Evolutionary conservation across 352 stramenopile species (phyloP).

Genomic region (Pythium chondricola): DNA sequence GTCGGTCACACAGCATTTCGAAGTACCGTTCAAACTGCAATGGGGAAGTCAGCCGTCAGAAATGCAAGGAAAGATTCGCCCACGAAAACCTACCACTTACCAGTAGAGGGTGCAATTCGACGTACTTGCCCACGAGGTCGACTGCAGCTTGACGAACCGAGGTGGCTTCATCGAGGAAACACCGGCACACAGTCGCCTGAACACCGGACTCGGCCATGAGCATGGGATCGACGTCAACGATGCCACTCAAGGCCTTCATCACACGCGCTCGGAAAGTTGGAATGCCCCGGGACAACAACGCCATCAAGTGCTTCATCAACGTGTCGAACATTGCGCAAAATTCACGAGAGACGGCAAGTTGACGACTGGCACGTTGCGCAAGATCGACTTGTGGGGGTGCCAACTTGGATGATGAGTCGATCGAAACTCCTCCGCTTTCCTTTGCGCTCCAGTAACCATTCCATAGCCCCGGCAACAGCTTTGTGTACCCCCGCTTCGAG

Average conservation of each 20-base stretch:
- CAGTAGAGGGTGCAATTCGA: slow-evolving; percentile 62
- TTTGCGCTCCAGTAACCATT: slow-evolving; percentile 36
- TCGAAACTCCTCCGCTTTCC: slow-evolving; percentile 11
- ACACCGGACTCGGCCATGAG: slow-evolving; percentile 70
- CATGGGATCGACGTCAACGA: slow-evolving; percentile 82
- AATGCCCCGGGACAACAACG: slow-evolving; percentile 60
- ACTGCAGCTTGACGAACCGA: slow-evolving; percentile 81
- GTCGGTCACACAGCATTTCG: slow-evolving; percentile 55
- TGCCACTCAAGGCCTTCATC: slow-evolving; percentile 64
- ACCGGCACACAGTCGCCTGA: slow-evolving; percentile 45
- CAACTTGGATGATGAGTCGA: slow-evolving; percentile 40
- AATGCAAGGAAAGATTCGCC: too few species aligned
- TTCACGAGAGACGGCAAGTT: slow-evolving; percentile 42
- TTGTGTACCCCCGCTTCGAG: background rate
- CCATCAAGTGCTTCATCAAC: slow-evolving; percentile 70
- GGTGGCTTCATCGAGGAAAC: slow-evolving; percentile 70
- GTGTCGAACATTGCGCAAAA: slow-evolving; percentile 68
- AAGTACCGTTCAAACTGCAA: slow-evolving; percentile 79
- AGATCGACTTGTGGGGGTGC: slow-evolving; percentile 36
- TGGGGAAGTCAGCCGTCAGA: too few species aligned
- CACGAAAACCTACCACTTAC: too few species aligned
- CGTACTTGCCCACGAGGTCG: slow-evolving; percentile 80
- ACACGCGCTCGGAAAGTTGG: slow-evolving; percentile 68
- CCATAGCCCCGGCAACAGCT: slow-evolving; percentile 26
- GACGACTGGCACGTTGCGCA: slow-evolving; percentile 33